Percentiles rank a stretch among this genome's conserved stretches.
phyloP scores from a whole-genome alignment of 257 asterid genomes.

The Nicotiana sylvestris region DNA sequence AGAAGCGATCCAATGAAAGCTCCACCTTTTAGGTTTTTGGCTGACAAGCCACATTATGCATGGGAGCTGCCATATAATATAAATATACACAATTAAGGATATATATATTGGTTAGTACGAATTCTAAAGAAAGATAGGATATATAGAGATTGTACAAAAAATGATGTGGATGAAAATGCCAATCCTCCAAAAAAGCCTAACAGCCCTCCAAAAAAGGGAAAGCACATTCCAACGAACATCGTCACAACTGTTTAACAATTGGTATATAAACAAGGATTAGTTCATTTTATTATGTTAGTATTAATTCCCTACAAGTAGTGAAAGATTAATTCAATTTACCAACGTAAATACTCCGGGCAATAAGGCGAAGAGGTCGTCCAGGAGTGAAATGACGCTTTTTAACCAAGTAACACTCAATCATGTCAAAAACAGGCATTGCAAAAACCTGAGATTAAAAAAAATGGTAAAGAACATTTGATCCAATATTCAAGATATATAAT shows the following conservation, averaged over 20 bases:
- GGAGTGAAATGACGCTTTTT: constrained; percentile 26
- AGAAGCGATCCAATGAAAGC: constrained; percentile 33
- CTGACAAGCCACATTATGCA: constrained; percentile 26
- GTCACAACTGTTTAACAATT: constrained; percentile 28
- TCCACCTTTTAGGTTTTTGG: constrained; percentile 28
- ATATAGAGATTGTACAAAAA: constrained; percentile 21
- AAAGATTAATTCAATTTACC: constrained; percentile 17
- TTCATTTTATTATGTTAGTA: neutral
- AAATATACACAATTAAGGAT: neutral
- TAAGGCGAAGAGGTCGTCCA: constrained; percentile 29
- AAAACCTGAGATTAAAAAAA: constrained; percentile 24
- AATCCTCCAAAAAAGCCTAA: constrained; percentile 49
- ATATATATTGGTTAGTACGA: neutral
- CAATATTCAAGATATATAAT: too few relatives aligned
- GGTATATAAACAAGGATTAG: neutral
- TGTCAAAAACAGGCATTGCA: constrained; percentile 53
- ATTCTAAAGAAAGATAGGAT: too few relatives aligned
- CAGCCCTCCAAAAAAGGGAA: constrained; percentile 48
- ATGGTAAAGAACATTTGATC: neutral
- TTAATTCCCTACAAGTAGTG: too few relatives aligned
- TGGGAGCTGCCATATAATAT: constrained; percentile 21
- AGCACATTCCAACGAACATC: constrained; percentile 22
- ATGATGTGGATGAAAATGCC: constrained; percentile 33
- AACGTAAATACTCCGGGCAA: constrained; percentile 34
- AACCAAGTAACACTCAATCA: constrained; percentile 28